Base-by-base conservation (phyloP, 2,329 filamentous ascomycete genomes). In the Leptographium galeiforme region DNA sequence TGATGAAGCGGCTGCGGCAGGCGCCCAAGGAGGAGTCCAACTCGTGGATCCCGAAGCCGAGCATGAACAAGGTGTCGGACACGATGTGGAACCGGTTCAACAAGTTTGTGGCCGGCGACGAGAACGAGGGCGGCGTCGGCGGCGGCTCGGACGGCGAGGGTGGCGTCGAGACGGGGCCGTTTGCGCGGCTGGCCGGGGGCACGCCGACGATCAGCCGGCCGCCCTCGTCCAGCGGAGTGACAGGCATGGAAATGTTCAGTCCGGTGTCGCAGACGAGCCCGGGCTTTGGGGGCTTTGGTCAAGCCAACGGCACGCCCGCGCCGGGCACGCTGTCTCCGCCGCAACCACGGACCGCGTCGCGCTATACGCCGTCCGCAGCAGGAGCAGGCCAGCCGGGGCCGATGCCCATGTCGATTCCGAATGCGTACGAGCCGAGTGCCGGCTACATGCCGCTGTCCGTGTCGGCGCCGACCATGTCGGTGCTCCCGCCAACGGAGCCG, bases 31-130 rank as follows among this genome's bases (percentile, higher is more conserved):
- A 93, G 59, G 82, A 79, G 53, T 84, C 82, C 8, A 83, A 81
- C 19, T 91, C 89, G 2, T 95, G 91, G 88, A 93, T 98, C 51
- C 85, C 89, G 1, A 95, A 93, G 67, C 89, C 91, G 8, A 96
- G 82, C 66, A 94, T 97, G 79, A 90, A 94, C 67, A 95, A 94
- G 68, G 89, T 97, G 0, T 93, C 90, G 2, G 89, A 86, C 57
- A 89, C 86, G 38, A 81, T 97, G 64, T 90, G 89, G 78, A 89
- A 83, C 58, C 89, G 86, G 55, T 96, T 99, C 70, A 97, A 90
- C 69, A 96, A 89, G 63, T 98, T 98, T 63, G 89, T 98, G 56
- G 83, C 87, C 51, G 94, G 93, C 14, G 91, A 96, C 56, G 91
- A 97, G 53, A 80, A 79, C 51, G 85, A 89, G 51, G 74, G 75